Evolutionary conservation across 1,284 basidiomycete genomes (phyloP), one percentile per base, ranked within the genome.

Genomic region (Pterula multifida): DNA sequence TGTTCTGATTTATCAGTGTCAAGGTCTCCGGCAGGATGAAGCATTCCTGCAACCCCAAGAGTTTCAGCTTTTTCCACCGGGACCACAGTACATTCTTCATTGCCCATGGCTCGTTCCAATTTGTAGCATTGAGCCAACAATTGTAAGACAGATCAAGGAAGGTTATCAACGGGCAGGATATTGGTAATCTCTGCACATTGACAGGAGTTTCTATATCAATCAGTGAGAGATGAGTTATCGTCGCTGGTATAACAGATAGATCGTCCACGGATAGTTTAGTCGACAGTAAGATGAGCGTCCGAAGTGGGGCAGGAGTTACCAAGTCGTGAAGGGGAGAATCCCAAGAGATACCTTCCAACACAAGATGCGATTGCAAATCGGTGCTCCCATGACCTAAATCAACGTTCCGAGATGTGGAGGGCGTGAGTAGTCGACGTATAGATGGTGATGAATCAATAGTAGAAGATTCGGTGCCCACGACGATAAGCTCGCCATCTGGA

Each of bases 131-230:
- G 12, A 86, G 63, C 83, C 84, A 86, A 1, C 53, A 50, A 55
- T 85, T 86, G 58, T 73, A 82, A 0, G 83, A 85, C 23, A 86
- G 60, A 58, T 86, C 83, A 36, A 86, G 61, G 21, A 79, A 57
- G 26, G 72, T 65, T n/a, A 86, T 61, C 21, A 81, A 60, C 0
- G 83, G 83, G 56, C 79, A 84, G n/a, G 75, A 60, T 3, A 61
- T 63, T 1, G 80, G 75, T 22, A 86, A 61, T 50, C 78, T 69
- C 54, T 78, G 71, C 15, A 86, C 56, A 1, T 75, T 66, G 19
- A 78, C 61, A 0, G 64, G 61, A 17, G 21, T 9, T 17, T 61
- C 55, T 48, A 75, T 48, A 45, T 73, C 65, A 54, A 84, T 57
- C 25, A 85, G 68, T 3, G 72, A 75, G 24, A 85, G 65, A 44